Evolutionary conservation across 345 rosid species (phyloP), one percentile per base, ranked within the genome.

Genomic region (Hevea brasiliensis): DNA sequence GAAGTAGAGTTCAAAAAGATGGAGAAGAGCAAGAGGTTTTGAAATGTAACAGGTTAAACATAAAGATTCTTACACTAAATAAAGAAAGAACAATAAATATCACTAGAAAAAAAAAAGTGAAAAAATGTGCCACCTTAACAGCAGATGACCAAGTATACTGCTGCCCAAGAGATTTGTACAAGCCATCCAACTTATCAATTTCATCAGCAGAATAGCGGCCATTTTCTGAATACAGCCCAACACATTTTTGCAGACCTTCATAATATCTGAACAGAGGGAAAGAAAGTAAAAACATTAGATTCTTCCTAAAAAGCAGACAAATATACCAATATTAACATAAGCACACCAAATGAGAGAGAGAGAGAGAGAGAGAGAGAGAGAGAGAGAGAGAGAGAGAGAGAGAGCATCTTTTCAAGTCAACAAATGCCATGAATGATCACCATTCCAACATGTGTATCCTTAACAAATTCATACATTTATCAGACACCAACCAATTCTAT

Each of bases 231-330:
- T 79, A 84, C 61, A 92, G 74, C 26, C 84, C 91, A 65, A 85
- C 83, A 77, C 98, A 92, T 76, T 85, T 90, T 75, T 95, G 99
- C 72, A 95, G 89, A 67, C 98, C 97, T 81, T 93, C 96, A 77
- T 86, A 89, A 81, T 89, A 93, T 72, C 99, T 95, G 92, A 79
- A 82, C 24, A 66, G 56, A 72, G 12, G 53, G 26, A 45, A 23
- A 27, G 59, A 45, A 61, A n/a, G 59, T 6, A 68, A 65, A 42
- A 45, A 45, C 6, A 72, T 62, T 23, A 68, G 29, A 24, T 65
- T 37, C 44, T 65, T 41, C 20, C 37, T 67, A 35, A 67, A 35
- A 72, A 40, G n/a, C 47, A 54, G 29, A 54, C 23, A n/a, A 51
- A 18, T 51, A 50, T 26, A 32, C 70, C 44, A 59, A 65, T 6